Evolutionary conservation across 148 eudicot species (phyloP).

Genomic region (Selenicereus undatus): DNA sequence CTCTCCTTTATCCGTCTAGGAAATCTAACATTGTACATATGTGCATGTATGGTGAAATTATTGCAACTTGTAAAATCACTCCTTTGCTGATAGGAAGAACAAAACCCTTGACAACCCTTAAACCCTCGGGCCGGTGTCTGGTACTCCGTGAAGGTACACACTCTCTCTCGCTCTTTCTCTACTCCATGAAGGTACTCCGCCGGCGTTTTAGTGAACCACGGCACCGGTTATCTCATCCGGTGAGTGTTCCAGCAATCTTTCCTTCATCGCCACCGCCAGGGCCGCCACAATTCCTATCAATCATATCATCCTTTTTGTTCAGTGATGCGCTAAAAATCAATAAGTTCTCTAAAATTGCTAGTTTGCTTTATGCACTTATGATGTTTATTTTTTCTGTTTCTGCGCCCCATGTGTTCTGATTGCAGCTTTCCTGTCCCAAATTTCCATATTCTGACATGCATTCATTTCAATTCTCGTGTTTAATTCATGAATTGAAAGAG

Average conservation of each 20-base stretch:
- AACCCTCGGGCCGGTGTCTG: too few species aligned
- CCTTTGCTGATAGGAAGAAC: too few species aligned
- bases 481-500: neutral
- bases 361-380: neutral
- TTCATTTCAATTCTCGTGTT: neutral
- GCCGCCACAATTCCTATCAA: neutral
- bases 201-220: neutral
- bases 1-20: too few species aligned
- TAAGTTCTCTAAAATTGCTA: neutral
- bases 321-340: neutral
- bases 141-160: too few species aligned
- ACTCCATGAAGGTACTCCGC: neutral
- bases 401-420: neutral
- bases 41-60: too few species aligned
- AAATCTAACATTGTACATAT: too few species aligned
- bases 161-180: neutral
- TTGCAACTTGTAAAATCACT: too few species aligned
- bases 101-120: too few species aligned
- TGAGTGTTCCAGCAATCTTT: neutral
- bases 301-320: neutral
- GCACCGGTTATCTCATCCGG: neutral
- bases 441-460: neutral
- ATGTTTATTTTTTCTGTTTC: neutral
- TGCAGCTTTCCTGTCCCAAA: neutral
- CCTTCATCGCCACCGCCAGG: neutral